phyloP scores from a whole-genome alignment of 768 basidiomycete species.

The Psilocybe subaeruginosa region DNA sequence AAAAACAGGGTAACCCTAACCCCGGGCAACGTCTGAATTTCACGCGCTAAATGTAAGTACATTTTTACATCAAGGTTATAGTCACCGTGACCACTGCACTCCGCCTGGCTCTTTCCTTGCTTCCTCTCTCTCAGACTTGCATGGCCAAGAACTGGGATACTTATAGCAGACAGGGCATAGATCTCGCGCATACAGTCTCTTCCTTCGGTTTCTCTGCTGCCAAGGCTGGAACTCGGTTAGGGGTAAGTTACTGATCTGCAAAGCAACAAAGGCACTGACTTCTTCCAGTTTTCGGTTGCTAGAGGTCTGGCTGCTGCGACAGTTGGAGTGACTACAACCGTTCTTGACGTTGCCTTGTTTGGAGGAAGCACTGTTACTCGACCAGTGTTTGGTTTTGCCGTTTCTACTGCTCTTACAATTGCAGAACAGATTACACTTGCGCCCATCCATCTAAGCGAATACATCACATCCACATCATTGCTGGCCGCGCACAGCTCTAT shows the following conservation, averaged over 20 bases:
- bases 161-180: constrained; percentile 61
- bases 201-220: constrained; percentile 70
- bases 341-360: constrained; percentile 69
- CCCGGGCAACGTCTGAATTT: constrained; percentile 1
- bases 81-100: constrained; percentile 1
- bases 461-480: constrained; percentile 75
- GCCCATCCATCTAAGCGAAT: constrained; percentile 76
- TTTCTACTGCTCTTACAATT: constrained; percentile 62
- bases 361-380: constrained; percentile 62
- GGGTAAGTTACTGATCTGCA: constrained; percentile 48
- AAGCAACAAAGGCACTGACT: not conserved
- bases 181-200: constrained; percentile 65
- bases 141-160: constrained; percentile 52
- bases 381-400: constrained; percentile 57
- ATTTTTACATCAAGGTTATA: not conserved
- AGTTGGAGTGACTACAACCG: constrained; percentile 58
- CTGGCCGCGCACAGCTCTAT: constrained; percentile 76
- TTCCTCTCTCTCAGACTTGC: constrained; percentile 11
- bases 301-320: constrained; percentile 62
- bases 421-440: constrained; percentile 75
- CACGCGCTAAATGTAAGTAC: constrained; percentile 5
- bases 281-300: constrained; percentile 65
- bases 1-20: constrained; percentile 13
- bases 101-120: not conserved
- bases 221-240: constrained; percentile 68